Conservation (phyloP, 192 early-diverging fungal genomes). For the Backusella westeae region DNA sequence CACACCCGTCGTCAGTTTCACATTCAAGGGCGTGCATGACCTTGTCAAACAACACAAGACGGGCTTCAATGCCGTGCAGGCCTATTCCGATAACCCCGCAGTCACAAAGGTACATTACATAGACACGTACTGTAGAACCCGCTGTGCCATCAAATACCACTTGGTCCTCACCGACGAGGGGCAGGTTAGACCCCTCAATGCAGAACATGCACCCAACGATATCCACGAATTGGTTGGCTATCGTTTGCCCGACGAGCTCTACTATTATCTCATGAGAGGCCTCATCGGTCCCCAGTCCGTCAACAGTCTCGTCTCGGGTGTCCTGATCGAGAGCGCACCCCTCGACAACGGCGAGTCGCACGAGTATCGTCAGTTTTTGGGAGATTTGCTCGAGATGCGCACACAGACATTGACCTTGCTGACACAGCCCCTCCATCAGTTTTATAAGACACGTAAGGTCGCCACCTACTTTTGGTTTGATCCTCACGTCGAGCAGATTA, state of each 20-base stretch:
- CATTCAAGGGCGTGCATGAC: conserved; percentile 66
- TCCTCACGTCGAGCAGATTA: conserved; percentile 50
- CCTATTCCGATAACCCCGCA: conserved; percentile 53
- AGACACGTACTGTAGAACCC: conserved; percentile 68
- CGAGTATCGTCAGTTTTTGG: conserved; percentile 69
- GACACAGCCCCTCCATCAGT: conserved; percentile 58
- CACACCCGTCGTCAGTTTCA: conserved; percentile 50
- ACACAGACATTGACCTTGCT: conserved; percentile 56
- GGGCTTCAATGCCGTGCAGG: conserved; percentile 74
- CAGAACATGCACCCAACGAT: conserved; percentile 64
- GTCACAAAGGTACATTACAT: conserved; percentile 62
- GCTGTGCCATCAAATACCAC: conserved; percentile 70
- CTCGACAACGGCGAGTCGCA: conserved; percentile 77
- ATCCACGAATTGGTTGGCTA: conserved; percentile 82
- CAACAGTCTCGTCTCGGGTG: conserved; percentile 63
- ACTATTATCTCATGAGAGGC: conserved; percentile 68
- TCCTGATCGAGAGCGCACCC: conserved; percentile 68
- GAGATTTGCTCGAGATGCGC: conserved; percentile 57
- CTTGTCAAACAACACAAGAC: conserved; percentile 61
- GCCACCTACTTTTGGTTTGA: conserved; percentile 59
- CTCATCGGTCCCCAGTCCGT: conserved; percentile 62
- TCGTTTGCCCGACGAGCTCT: conserved; percentile 67
- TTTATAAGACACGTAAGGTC: conserved; percentile 69
- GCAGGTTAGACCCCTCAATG: conserved; percentile 63
- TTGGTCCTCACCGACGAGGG: conserved; percentile 71